A percentile compares a stretch with the other conserved stretches of the same genome.
These are phyloP conservation scores for Calocybe cyanea DNA, from an alignment of 768 basidiomycete species.

Conservation along the genomic window DNA sequence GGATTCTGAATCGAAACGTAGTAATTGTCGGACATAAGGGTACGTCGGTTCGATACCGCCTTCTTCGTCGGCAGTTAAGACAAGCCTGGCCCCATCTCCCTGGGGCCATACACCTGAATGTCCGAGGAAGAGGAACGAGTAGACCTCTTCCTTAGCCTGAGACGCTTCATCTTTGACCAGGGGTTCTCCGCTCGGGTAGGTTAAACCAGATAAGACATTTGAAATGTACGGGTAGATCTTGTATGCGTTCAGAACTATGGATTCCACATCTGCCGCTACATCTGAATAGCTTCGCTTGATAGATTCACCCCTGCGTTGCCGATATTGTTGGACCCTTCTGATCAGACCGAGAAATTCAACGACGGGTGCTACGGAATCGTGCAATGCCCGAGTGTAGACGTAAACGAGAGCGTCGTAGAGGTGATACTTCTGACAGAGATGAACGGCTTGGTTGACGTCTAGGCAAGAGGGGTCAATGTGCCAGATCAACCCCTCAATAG, in stretches of 20 bases:
- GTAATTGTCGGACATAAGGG: slow-evolving; percentile 80
- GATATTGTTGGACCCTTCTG: slow-evolving; percentile 57
- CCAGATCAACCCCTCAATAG: slow-evolving; percentile 90
- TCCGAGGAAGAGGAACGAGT: slow-evolving; percentile 82
- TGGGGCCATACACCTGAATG: slow-evolving; percentile 75
- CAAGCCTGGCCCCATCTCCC: slow-evolving; percentile 64
- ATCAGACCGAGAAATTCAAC: slow-evolving; percentile 81
- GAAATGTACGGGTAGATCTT: slow-evolving; percentile 90
- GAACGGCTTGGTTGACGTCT: slow-evolving; percentile 91
- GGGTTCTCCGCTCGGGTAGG: slow-evolving; percentile 81
- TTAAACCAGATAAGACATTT: slow-evolving; percentile 73
- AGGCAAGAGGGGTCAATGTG: slow-evolving; percentile 88
- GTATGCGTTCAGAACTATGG: slow-evolving; percentile 71
- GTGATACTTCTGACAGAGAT: slow-evolving; percentile 74
- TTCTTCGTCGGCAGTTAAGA: slow-evolving; percentile 74
- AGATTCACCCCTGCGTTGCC: slow-evolving; percentile 34
- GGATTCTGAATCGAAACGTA: slow-evolving; percentile 89
- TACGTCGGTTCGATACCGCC: slow-evolving; percentile 80
- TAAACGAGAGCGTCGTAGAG: slow-evolving; percentile 95
- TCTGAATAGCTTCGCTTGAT: slow-evolving; percentile 23
- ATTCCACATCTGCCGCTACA: slow-evolving; percentile 43
- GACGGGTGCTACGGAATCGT: slow-evolving; percentile 86
- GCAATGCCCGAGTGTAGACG: slow-evolving; percentile 84
- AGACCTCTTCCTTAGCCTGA: slow-evolving; percentile 70
- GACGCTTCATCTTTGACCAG: slow-evolving; percentile 61